Evolutionary conservation across 805 yeast genomes (phyloP), one percentile per base, ranked within the genome.

Genomic region (Nakazawaea populi): DNA sequence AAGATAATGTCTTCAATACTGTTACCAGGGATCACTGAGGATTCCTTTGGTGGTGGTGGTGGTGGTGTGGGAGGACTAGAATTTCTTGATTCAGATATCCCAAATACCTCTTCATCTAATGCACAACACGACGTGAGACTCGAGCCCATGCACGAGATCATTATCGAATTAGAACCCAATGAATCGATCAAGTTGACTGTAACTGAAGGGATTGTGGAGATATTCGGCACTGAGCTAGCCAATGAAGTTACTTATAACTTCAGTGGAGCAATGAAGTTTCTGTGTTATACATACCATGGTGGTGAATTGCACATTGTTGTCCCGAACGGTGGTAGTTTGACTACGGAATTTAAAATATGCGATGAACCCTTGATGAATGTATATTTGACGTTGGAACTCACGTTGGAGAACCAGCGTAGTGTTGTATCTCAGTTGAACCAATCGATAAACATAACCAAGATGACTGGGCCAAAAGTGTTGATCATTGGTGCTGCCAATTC

Each of bases 221-320:
- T 90, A 8, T 89, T 86, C 66, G 99, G 99, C 28, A 89, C 97
- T 3, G 99, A 94, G 64, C 76, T 94, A 28, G 87, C 97, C 2
- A 71, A 75, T 42, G 88, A 86, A 52, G 72, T 76, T 1, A 87
- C 82, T 27, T 85, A 82, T 58, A 62, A 67, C 3, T 82, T 87
- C 59, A 65, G 69, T 29, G 84, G 83, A 6, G 58, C 71, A 0
- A 68, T 75, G 54, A 80, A 79, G 49, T 68, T 78, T 4, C 78
- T 84, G 11, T 59, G 87, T 1, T 80, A 70, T 54, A 75, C 90
- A 1, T 80, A 79, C 56, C 80, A 78, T 36, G 96, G 96, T 4
- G 82, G 89, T 58, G 71, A 65, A 37, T 37, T 37, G 40, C 10
- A 49, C 91, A 5, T 77, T 77, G 56, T 32, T 85, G 76, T 57